Base-by-base conservation (phyloP, 441 rosid genomes). In the Cnidoscolus chayamansa region DNA sequence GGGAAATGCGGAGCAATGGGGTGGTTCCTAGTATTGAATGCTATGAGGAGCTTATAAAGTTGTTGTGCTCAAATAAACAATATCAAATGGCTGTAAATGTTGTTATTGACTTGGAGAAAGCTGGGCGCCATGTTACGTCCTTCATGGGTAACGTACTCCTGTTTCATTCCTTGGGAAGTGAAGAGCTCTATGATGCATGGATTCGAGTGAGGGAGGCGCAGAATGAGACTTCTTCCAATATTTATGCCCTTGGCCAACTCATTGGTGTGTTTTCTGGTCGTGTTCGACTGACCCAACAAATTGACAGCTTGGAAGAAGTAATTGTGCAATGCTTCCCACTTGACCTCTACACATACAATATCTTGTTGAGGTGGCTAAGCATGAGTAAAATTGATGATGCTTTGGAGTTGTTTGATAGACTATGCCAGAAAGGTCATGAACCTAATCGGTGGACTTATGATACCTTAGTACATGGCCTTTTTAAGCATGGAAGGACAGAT, bases 131-230 rank as follows among this genome's bases (percentile, higher is more conserved):
- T 1, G n/a, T 91, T 53, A 78, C 99, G 15, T 67, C 99, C 31
- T 91, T 84, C 74, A 81, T 85, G 8, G 99, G 99, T 61, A 95
- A 95, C 68, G 75, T 70, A 5, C 90, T 95, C 71, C 74, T 92
- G 76, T 83, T 71, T 50, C 87, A 87, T 74, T 84, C 93, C 66
- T 72, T 81, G 74, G 81, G 64, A 74, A 77, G 74, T 76, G 76
- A 55, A 48, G 78, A 80, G 63, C 85, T 95, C 54, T 88, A 79
- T 78, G 82, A 81, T 71, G 87, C 90, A 53, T 92, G 96, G 97
- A 70, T 81, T 71, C 79, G 70, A 57, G 80, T 67, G 63, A 79
- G 83, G 79, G 75, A 77, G 67, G 76, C 71, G 72, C 76, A 63
- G 31, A 76, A 84, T 40, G 45, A 3, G 45, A 40, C 6, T 63